A percentile compares a stretch with the other conserved stretches of the same genome.
These are phyloP conservation scores for Agrocybe chaxingu DNA, from an alignment of 768 basidiomycete genomes.

Conservation along the genomic window DNA sequence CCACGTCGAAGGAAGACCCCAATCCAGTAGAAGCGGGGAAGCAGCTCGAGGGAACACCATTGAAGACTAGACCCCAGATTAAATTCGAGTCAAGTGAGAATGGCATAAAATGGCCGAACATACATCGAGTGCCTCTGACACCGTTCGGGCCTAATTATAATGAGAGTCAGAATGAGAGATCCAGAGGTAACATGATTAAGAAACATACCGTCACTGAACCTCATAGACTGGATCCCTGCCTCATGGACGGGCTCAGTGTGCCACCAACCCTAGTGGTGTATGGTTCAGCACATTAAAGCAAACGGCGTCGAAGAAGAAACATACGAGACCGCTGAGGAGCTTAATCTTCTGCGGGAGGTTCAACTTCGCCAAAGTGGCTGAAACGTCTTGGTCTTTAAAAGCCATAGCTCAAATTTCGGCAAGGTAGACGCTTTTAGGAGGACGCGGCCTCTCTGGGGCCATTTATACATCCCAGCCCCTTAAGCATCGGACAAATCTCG, in stretches of 20 bases:
- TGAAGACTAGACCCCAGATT: conserved; percentile 41
- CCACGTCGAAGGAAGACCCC: conserved; percentile 53
- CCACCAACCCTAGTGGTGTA: conserved; percentile 40
- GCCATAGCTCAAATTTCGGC: conserved; percentile 3
- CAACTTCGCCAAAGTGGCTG: conserved; percentile 33
- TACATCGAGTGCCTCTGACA: conserved; percentile 44
- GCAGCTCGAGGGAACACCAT: conserved; percentile 52
- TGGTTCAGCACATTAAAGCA: background rate
- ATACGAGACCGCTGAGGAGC: conserved; percentile 38
- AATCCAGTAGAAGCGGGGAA: conserved; percentile 57
- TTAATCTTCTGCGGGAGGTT: conserved; percentile 40
- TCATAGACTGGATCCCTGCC: conserved; percentile 36
- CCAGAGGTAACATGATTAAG: background rate
- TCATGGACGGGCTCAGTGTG: conserved; percentile 40
- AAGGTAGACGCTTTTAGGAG: background rate
- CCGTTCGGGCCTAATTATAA: conserved; percentile 42
- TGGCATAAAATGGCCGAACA: conserved; percentile 14
- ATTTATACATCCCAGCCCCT: background rate
- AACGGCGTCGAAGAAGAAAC: background rate
- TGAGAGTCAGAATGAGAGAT: background rate
- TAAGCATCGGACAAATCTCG: conserved; percentile 21
- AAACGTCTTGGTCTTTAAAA: conserved; percentile 30
- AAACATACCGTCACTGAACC: conserved; percentile 43
- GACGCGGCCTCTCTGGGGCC: background rate
- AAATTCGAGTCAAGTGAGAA: conserved; percentile 36